Percentiles rank a stretch among this genome's conserved stretches.
Evolutionary conservation across 2,329 filamentous ascomycete species (phyloP).

Genomic region (Metarhizium brunneum): DNA sequence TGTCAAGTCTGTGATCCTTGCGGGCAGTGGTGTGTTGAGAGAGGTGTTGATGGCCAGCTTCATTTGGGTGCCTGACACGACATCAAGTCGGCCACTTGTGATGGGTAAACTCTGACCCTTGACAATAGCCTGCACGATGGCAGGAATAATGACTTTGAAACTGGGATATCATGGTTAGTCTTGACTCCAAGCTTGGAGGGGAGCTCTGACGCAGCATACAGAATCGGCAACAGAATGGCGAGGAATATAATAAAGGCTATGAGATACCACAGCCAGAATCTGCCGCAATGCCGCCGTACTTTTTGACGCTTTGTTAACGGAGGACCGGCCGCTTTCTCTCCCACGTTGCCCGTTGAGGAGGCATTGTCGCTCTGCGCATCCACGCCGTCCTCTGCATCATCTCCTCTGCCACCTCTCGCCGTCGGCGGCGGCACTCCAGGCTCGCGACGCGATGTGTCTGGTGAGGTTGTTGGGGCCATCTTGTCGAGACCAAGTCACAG

Average conservation of each 20-base stretch:
- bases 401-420: conserved; percentile 1
- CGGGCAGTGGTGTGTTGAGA: conserved; percentile 27
- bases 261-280: conserved; percentile 35
- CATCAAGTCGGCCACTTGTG: conserved; percentile 23
- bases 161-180: conserved; percentile 16
- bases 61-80: conserved; percentile 22
- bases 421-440: background rate
- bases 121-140: conserved; percentile 35
- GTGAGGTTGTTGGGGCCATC: background rate
- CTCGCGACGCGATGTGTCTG: background rate
- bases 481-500: background rate
- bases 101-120: conserved; percentile 31
- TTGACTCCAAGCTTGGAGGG: background rate
- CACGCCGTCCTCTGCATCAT: background rate
- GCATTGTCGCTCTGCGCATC: conserved; percentile 1
- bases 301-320: conserved; percentile 24
- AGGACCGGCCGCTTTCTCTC: conserved; percentile 3
- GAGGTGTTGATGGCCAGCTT: conserved; percentile 27
- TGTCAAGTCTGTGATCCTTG: conserved; percentile 26
- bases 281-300: conserved; percentile 28
- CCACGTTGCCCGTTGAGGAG: conserved; percentile 3
- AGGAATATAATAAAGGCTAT: conserved; percentile 30
- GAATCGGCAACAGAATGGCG: conserved; percentile 33
- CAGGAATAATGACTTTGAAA: conserved; percentile 36
- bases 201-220: conserved; percentile 24